Evolutionary conservation across 257 asterid species (phyloP).

Genomic region (Prunella vulgaris): DNA sequence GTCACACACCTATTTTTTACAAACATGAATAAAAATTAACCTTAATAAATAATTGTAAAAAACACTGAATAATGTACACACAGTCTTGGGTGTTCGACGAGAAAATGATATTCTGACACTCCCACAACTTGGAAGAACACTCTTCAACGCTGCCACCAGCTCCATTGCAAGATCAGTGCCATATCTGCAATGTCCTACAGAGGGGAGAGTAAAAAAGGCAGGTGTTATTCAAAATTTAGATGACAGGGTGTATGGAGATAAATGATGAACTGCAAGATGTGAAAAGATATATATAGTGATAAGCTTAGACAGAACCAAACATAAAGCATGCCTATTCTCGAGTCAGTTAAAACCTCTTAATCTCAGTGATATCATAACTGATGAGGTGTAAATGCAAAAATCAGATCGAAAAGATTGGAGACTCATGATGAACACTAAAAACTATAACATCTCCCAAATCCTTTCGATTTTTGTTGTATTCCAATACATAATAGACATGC

Average conservation of each 20-base stretch:
- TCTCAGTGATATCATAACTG: not conserved
- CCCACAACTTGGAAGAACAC: constrained; percentile 74
- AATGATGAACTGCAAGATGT: not conserved
- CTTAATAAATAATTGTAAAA: constrained; percentile 12
- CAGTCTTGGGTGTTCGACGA: constrained; percentile 80
- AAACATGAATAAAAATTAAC: constrained; percentile 26
- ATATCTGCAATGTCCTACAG: constrained; percentile 71
- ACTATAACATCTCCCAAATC: not conserved
- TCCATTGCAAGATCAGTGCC: constrained; percentile 73
- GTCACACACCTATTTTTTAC: constrained; percentile 56
- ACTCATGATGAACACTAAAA: not conserved
- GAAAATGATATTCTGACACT: constrained; percentile 78
- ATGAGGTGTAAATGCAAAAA: constrained; percentile 1
- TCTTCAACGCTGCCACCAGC: constrained; percentile 51
- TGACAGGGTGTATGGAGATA: not conserved
- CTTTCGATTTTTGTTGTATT: not conserved
- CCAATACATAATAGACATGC: not conserved
- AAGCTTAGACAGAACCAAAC: not conserved
- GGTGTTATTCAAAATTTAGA: not conserved
- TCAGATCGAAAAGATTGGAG: not conserved
- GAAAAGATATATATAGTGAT: not conserved
- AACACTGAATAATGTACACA: constrained; percentile 28
- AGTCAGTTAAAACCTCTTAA: not conserved
- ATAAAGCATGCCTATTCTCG: not conserved
- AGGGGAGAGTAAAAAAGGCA: not conserved